Conservation (phyloP, 352 stramenopile species). For the Phytopythium delawarense region DNA sequence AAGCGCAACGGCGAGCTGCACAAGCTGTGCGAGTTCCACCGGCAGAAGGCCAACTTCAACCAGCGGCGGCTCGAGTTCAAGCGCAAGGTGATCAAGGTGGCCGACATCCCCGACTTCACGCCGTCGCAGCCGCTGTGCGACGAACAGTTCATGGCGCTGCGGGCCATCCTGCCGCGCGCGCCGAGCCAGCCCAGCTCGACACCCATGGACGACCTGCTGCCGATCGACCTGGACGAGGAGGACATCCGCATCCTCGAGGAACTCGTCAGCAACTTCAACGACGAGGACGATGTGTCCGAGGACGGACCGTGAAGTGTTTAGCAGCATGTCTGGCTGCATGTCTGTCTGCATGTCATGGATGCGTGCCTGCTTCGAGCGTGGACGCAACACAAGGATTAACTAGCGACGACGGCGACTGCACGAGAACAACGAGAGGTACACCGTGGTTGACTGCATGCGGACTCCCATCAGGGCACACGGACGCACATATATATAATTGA, state of each 20-base stretch:
- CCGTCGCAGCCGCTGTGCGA: conserved; percentile 4
- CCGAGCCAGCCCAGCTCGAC: neutral
- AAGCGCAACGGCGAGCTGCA: conserved; percentile 45
- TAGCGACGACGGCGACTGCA: neutral
- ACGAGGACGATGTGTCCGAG: conserved; percentile 8
- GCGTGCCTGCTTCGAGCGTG: no score
- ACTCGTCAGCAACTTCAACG: conserved; percentile 11
- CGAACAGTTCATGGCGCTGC: conserved; percentile 9
- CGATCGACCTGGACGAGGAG: conserved; percentile 13
- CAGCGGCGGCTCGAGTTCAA: conserved; percentile 21
- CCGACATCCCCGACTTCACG: conserved; percentile 8
- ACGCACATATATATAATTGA: conserved; percentile 1
- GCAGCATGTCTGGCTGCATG: neutral
- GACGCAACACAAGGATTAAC: neutral
- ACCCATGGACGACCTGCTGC: neutral
- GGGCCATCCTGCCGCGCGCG: conserved; percentile 2
- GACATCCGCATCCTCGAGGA: conserved; percentile 16
- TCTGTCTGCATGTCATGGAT: no score
- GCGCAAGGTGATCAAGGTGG: conserved; percentile 9
- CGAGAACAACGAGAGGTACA: neutral
- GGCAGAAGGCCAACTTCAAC: conserved; percentile 25
- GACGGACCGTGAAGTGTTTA: neutral
- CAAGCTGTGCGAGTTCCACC: conserved; percentile 22
- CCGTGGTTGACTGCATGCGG: neutral
- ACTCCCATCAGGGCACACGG: neutral